phyloP scores from a whole-genome alignment of 306 rosid species.

The Fragaria nilgerrensis region DNA sequence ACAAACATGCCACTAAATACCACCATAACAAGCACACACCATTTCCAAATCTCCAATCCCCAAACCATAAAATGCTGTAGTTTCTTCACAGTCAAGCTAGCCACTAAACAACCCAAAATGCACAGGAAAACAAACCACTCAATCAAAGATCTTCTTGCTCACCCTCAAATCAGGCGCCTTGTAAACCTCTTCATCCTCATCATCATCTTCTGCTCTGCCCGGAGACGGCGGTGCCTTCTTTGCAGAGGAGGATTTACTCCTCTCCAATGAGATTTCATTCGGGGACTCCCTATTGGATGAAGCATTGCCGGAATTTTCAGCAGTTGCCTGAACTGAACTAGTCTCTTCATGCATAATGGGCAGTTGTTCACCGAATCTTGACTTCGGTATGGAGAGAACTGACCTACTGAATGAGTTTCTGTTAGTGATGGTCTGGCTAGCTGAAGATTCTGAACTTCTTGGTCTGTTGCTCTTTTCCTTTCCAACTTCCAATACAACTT shows the following conservation, averaged over 20 bases:
- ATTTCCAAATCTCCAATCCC: conserved; percentile 74
- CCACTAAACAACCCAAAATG: conserved; percentile 44
- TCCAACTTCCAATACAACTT: conserved; percentile 49
- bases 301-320: no score
- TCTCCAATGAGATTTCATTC: no score
- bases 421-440: conserved; percentile 33
- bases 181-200: conserved; percentile 58
- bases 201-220: conserved; percentile 37
- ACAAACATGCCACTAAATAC: conserved; percentile 67
- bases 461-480: conserved; percentile 30
- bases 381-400: conserved; percentile 61
- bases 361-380: conserved; percentile 72
- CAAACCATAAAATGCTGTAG: conserved; percentile 30
- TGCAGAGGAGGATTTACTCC: no score
- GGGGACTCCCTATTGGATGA: no score
- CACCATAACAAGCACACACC: conserved; percentile 70
- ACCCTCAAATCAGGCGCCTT: conserved; percentile 27
- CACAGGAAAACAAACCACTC: conserved; percentile 40
- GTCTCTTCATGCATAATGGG: conserved; percentile 43
- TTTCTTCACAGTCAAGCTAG: conserved; percentile 44
- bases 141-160: conserved; percentile 41
- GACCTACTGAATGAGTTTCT: conserved; percentile 57
- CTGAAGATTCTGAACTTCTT: conserved; percentile 25
- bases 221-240: conserved; percentile 23
- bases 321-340: neutral